Conservation (phyloP, 495 filamentous ascomycete genomes). For the Collariella sp. region DNA sequence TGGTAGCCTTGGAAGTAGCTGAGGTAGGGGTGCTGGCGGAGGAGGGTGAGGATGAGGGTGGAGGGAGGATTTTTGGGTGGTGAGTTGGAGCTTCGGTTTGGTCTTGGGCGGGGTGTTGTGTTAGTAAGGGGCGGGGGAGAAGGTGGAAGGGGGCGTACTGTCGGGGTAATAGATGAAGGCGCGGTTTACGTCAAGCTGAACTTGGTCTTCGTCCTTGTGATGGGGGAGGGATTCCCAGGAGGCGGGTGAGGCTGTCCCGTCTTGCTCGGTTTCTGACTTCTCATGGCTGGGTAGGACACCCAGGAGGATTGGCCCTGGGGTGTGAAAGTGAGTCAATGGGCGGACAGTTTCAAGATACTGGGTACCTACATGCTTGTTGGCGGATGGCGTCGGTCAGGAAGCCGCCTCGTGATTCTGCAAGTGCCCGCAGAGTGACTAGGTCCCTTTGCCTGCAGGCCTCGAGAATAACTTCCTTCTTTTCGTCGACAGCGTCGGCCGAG, state of each 20-base stretch:
- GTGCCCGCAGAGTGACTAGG: constrained; percentile 49
- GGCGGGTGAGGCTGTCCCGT: constrained; percentile 17
- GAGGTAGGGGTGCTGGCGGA: constrained; percentile 75
- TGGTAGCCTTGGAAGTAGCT: constrained; percentile 98
- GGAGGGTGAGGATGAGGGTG: constrained; percentile 61
- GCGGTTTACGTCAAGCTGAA: constrained; percentile 82
- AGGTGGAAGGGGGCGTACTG: constrained; percentile 41
- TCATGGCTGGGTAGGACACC: constrained; percentile 34
- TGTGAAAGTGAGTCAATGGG: constrained; percentile 3
- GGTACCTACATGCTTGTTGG: constrained; percentile 69
- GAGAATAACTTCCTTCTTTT: constrained; percentile 41
- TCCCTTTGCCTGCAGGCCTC: constrained; percentile 60
- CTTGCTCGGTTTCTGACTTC: constrained; percentile 6
- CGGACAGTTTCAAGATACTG: neutral
- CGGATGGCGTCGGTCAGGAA: constrained; percentile 75
- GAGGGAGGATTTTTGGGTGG: constrained; percentile 61
- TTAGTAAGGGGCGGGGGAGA: constrained; percentile 7
- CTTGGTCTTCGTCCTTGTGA: constrained; percentile 81
- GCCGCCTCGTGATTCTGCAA: constrained; percentile 67
- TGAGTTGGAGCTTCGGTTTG: constrained; percentile 50
- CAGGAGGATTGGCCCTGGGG: constrained; percentile 71
- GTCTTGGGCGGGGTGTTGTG: constrained; percentile 21
- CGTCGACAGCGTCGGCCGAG: neutral
- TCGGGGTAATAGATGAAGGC: constrained; percentile 96
- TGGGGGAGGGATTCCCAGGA: constrained; percentile 49